These are phyloP conservation scores for Alnus rubra DNA, from an alignment of 306 rosid genomes.

Conservation along the genomic window DNA sequence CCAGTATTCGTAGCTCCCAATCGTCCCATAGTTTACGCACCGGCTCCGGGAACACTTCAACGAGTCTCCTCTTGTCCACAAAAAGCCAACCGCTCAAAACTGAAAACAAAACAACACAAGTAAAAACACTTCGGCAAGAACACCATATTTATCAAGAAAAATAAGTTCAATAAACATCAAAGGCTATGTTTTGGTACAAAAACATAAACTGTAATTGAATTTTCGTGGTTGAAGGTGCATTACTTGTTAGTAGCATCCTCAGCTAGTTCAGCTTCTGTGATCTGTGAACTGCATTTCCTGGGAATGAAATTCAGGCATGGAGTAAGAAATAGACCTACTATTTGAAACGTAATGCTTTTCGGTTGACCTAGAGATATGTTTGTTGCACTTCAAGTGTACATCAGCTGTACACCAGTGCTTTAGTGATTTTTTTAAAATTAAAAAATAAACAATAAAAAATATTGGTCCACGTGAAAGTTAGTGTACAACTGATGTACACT, in stretches of 20 bases:
- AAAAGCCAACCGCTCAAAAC: background rate
- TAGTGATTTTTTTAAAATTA: no score
- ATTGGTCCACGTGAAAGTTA: no score
- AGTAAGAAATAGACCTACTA: background rate
- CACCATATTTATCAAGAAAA: background rate
- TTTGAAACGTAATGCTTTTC: background rate
- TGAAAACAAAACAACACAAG: background rate
- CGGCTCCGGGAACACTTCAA: background rate
- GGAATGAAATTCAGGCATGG: background rate
- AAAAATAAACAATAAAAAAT: no score
- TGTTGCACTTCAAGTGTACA: no score
- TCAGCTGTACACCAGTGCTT: no score
- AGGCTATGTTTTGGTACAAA: no score
- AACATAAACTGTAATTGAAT: no score
- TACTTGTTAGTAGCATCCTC: constrained; percentile 1
- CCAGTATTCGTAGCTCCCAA: constrained; percentile 6
- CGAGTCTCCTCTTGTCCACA: constrained; percentile 6
- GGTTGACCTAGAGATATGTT: background rate
- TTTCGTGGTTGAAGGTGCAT: background rate
- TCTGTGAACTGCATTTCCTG: background rate
- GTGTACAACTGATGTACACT: no score
- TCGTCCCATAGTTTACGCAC: background rate
- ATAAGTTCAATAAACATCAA: no score
- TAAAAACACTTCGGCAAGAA: background rate
- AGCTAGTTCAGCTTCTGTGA: background rate